Evolutionary conservation across 1,284 basidiomycete genomes (phyloP).

Genomic region (Ganoderma multipileum): DNA sequence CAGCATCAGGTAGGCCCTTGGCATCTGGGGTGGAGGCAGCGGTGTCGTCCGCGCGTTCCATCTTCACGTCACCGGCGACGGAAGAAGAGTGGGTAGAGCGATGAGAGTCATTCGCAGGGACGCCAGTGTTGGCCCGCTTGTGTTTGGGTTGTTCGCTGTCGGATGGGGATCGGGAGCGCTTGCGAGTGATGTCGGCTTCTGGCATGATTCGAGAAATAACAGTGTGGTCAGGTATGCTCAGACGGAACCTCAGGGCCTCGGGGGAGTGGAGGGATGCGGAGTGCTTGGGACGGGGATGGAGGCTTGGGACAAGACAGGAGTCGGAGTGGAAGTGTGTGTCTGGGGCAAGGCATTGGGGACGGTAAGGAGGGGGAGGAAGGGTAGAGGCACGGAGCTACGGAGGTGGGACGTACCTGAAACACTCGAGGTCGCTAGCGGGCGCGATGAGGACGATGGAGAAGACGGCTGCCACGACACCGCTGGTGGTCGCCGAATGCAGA

Average conservation of each 20-base stretch:
- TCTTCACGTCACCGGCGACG: slow-evolving; percentile 62
- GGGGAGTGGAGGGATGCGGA: slow-evolving; percentile 31
- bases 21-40: slow-evolving; percentile 62
- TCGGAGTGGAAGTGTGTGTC: slow-evolving; percentile 36
- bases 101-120: slow-evolving; percentile 47
- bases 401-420: slow-evolving; percentile 38
- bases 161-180: slow-evolving; percentile 85
- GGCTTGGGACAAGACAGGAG: slow-evolving; percentile 38
- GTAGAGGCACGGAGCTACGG: slow-evolving; percentile 37
- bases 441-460: slow-evolving; percentile 26
- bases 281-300: slow-evolving; percentile 31
- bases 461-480: slow-evolving; percentile 26
- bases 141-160: slow-evolving; percentile 81
- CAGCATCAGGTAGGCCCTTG: slow-evolving; percentile 34
- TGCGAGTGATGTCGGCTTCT: slow-evolving; percentile 82
- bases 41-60: slow-evolving; percentile 65
- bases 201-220: slow-evolving; percentile 68
- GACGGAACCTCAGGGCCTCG: slow-evolving; percentile 37
- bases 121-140: slow-evolving; percentile 85
- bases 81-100: slow-evolving; percentile 50
- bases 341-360: slow-evolving; percentile 41
- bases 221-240: slow-evolving; percentile 42
- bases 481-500: slow-evolving; percentile 58
- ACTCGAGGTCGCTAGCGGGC: slow-evolving; percentile 18
- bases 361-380: slow-evolving; percentile 46